Evolutionary conservation across 345 rosid species (phyloP).

Genomic region (Linum usitatissimum): DNA sequence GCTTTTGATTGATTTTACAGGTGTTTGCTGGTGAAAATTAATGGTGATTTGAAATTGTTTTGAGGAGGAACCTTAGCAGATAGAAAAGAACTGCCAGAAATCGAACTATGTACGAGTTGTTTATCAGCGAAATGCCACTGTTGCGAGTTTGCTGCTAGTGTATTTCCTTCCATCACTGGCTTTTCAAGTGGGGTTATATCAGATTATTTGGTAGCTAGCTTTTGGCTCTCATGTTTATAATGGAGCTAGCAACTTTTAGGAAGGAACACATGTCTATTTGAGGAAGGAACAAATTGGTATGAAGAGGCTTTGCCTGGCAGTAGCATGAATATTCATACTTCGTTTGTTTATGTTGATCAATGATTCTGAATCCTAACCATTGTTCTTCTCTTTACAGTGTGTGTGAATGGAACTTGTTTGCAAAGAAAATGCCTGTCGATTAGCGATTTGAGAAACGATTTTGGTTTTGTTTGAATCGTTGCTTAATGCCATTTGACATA

Average conservation of each 20-base stretch:
- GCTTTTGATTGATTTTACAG: neutral
- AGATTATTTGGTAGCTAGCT: neutral
- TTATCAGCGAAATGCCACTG: no score
- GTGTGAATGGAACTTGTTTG: no score
- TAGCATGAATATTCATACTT: neutral
- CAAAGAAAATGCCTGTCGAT: neutral
- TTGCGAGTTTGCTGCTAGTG: no score
- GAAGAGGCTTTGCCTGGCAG: neutral
- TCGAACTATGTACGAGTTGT: no score
- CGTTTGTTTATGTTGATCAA: neutral
- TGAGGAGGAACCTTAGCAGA: no score
- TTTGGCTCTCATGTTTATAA: neutral
- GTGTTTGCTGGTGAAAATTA: no score
- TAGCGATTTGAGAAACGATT: neutral
- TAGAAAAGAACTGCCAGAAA: no score
- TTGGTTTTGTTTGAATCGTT: neutral
- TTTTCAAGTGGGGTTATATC: constrained; percentile 1
- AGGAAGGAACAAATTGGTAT: no score
- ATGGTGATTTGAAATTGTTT: no score
- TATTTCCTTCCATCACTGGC: neutral
- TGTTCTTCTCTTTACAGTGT: no score
- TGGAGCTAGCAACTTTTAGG: neutral
- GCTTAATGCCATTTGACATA: neutral
- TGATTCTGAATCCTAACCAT: neutral
- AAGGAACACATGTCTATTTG: no score